Conservation (phyloP, 345 rosid genomes). For the Theobroma cacao region DNA sequence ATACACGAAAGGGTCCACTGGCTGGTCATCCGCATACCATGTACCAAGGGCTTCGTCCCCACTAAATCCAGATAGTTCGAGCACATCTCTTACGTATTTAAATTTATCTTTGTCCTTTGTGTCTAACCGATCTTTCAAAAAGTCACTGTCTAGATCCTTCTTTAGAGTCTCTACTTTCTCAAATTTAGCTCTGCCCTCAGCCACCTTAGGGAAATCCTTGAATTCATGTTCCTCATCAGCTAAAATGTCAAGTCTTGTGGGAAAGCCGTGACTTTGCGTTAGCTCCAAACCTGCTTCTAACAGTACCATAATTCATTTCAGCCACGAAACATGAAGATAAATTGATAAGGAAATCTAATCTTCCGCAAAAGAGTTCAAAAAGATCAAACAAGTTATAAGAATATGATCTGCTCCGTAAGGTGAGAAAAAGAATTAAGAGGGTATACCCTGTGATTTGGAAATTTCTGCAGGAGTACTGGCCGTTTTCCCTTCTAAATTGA, state of each 20-base stretch:
- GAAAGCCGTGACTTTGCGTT: neutral
- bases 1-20: slow-evolving; percentile 49
- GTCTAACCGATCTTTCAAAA: slow-evolving; percentile 29
- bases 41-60: slow-evolving; percentile 44
- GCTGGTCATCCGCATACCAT: slow-evolving; percentile 72
- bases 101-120: slow-evolving; percentile 46
- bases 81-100: slow-evolving; percentile 63
- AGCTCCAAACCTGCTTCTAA: neutral
- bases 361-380: neutral
- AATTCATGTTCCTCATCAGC: neutral
- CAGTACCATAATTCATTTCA: neutral
- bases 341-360: neutral
- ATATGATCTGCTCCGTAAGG: neutral
- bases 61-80: slow-evolving; percentile 67
- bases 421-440: neutral
- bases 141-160: slow-evolving; percentile 5
- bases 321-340: neutral
- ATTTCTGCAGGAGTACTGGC: neutral
- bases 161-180: neutral
- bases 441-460: slow-evolving; percentile 1
- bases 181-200: neutral
- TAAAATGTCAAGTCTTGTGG: neutral
- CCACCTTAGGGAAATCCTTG: neutral
- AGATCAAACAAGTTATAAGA: neutral
- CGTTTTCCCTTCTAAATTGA: neutral